These are phyloP conservation scores for Croton laevigatus DNA, from an alignment of 441 rosid species.

Conservation along the genomic window DNA sequence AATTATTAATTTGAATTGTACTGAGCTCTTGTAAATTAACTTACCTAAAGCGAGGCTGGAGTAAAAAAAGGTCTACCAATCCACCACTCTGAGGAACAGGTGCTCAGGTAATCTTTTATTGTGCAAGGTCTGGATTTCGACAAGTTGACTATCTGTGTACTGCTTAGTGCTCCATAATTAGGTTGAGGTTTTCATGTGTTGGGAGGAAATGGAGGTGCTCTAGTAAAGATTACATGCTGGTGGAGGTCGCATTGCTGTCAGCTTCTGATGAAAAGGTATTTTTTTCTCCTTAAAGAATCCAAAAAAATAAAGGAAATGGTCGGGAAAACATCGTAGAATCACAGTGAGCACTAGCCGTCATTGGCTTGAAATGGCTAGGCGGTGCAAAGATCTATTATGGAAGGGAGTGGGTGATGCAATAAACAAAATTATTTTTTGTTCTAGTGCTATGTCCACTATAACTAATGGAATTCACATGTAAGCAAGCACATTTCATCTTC, in stretches of 20 bases:
- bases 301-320: constrained; percentile 28
- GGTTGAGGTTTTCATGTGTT: neutral
- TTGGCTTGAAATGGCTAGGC: constrained; percentile 26
- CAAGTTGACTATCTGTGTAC: neutral
- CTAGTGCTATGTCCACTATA: constrained; percentile 64
- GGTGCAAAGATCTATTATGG: constrained; percentile 17
- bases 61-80: neutral
- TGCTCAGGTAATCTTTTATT: no score
- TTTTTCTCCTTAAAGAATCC: constrained; percentile 23
- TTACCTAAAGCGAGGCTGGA: neutral
- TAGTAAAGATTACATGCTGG: neutral
- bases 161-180: neutral
- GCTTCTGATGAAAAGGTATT: constrained; percentile 29
- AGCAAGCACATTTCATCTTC: constrained; percentile 10
- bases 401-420: constrained; percentile 44
- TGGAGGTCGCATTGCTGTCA: constrained; percentile 25
- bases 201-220: neutral
- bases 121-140: no score
- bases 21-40: neutral
- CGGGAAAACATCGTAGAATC: constrained; percentile 15
- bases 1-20: neutral
- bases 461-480: constrained; percentile 33
- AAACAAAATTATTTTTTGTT: constrained; percentile 27
- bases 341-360: constrained; percentile 23
- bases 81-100: no score